Evolutionary conservation across 805 yeast genomes (phyloP), one percentile per base, ranked within the genome.

Genomic region (Jamesozyma gamospora): DNA sequence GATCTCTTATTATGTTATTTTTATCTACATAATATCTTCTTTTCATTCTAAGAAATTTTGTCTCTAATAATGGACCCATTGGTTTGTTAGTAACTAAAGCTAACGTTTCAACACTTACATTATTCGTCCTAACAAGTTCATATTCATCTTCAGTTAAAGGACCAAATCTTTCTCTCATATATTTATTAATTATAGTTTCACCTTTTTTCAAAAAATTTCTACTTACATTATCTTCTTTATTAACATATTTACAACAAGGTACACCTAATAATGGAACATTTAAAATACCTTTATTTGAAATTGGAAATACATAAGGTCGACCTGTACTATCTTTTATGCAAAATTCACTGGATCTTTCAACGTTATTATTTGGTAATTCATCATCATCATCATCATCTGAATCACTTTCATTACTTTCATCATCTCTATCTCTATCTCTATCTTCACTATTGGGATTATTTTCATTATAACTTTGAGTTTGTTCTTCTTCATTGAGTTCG

Each of bases 71-170:
- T 7, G 24, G 18, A 12, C 28, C 35, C 7, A 16, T 12, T 24
- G 30, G 36, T 16, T 36, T 37, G 1, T 39, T 35, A 10, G 34
- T 27, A 10, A 26, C 14, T 7, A 37, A 32, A 21, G 37, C 36
- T 17, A 59, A 39, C 4, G 51, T 50, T 10, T 48, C 50, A 14
- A 41, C 39, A 7, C 53, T 50, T 19, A 59, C 33, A 3, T 45
- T 32, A 16, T 48, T 46, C 16, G 51, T 45, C 28, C 43, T 41
- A 7, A 59, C 45, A 25, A 56, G 33, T 28, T 55, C 58, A 36
- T 51, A 59, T 12, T 49, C 42, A 10, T 48, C 49, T 27, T 56
- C 57, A 3, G 54, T 46, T 32, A 58, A 41, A 40, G 50, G 55
- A 13, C 60, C 56, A 25, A 49, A 51, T 9, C 52, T 41, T 2